Conservation (phyloP, 192 early-diverging fungal genomes). For the Backusella macrospora region DNA sequence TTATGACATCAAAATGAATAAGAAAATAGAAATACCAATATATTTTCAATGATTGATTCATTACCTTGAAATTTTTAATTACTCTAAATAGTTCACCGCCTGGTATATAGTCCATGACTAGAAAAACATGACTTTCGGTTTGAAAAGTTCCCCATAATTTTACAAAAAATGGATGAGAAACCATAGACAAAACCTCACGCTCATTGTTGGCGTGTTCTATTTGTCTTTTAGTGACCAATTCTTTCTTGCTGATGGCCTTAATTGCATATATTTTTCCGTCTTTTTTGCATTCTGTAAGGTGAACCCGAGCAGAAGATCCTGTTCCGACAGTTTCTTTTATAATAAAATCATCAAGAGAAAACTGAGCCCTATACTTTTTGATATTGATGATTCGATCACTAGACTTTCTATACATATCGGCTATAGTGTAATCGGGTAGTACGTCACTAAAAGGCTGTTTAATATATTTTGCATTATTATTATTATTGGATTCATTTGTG, state of each 20-base stretch:
- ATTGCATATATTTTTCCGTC: slow-evolving; percentile 88
- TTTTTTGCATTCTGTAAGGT: slow-evolving; percentile 75
- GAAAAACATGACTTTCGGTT: slow-evolving; percentile 83
- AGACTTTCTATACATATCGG: background rate
- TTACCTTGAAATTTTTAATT: slow-evolving; percentile 52
- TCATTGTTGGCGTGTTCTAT: slow-evolving; percentile 97
- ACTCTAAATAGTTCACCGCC: slow-evolving; percentile 88
- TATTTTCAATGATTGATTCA: background rate
- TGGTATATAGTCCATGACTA: slow-evolving; percentile 92
- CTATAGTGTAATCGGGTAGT: background rate
- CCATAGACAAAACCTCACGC: slow-evolving; percentile 77
- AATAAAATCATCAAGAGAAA: slow-evolving; percentile 61
- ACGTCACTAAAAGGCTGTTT: background rate
- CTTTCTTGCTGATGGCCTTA: slow-evolving; percentile 90
- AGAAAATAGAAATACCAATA: background rate
- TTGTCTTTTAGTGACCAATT: slow-evolving; percentile 89
- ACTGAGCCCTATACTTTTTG: background rate
- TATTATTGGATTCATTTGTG: background rate
- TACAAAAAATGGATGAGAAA: slow-evolving; percentile 88
- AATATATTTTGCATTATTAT: background rate
- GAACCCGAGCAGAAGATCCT: slow-evolving; percentile 93
- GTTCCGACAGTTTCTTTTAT: slow-evolving; percentile 89
- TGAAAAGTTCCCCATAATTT: slow-evolving; percentile 88
- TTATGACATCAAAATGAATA: background rate
- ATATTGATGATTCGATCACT: background rate